phyloP scores from a whole-genome alignment of 2,329 filamentous ascomycete species.

The Stachybotrys chlorohalonatus region DNA sequence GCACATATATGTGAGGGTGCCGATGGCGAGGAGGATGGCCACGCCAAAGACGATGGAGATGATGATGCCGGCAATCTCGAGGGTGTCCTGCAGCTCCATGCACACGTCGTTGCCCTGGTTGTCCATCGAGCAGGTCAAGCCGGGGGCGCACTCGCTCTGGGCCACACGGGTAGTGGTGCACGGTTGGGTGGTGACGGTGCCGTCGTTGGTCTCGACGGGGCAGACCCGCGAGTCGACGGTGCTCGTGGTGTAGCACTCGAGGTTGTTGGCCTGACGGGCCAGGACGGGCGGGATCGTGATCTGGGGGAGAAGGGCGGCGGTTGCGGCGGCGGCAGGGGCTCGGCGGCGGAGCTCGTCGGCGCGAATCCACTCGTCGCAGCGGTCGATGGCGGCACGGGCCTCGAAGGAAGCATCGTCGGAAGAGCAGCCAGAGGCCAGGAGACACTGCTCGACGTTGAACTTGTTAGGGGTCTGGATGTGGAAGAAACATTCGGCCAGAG shows the following conservation, averaged over 20 bases:
- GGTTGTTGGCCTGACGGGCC: conserved; percentile 12
- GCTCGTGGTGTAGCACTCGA: conserved; percentile 27
- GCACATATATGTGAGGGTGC: conserved; percentile 39
- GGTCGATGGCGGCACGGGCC: conserved; percentile 16
- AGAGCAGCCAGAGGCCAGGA: conserved; percentile 25
- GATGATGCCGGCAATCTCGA: conserved; percentile 36
- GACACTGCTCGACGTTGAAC: conserved; percentile 28
- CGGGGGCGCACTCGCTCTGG: conserved; percentile 29
- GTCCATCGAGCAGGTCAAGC: conserved; percentile 35
- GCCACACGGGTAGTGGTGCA: conserved; percentile 29
- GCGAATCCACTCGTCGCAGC: conserved; percentile 19
- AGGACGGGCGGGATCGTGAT: conserved; percentile 6
- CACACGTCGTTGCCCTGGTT: conserved; percentile 14
- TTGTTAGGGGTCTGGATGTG: conserved; percentile 18
- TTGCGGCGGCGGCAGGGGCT: conserved; percentile 11
- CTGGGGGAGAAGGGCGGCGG: conserved; percentile 3
- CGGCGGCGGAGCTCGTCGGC: conserved; percentile 20
- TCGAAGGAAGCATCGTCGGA: conserved; percentile 17
- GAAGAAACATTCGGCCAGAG: conserved; percentile 33
- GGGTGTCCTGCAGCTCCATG: conserved; percentile 19
- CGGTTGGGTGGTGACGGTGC: conserved; percentile 21
- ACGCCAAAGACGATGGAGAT: conserved; percentile 37
- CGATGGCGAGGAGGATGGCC: conserved; percentile 26
- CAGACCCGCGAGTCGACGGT: conserved; percentile 27
- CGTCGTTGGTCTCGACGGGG: conserved; percentile 26